These are phyloP conservation scores for Pseudovirgaria hyperparasitica DNA, from an alignment of 2,329 filamentous ascomycete species.

Conservation along the genomic window DNA sequence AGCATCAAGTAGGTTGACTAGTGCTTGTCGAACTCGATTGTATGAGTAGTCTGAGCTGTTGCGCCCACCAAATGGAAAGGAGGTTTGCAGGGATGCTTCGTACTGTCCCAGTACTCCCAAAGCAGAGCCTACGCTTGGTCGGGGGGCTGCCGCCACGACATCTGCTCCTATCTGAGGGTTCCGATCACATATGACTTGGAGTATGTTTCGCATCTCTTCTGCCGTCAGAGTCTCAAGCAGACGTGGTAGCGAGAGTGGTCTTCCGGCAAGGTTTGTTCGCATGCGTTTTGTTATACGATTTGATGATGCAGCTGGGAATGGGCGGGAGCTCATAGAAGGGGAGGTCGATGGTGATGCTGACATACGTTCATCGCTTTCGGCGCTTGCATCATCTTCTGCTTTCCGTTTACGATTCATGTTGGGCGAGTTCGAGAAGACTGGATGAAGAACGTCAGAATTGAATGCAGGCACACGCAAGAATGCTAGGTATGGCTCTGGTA, in stretches of 20 bases:
- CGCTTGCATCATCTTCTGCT: conserved; percentile 54
- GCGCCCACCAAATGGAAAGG: conserved; percentile 77
- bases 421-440: conserved; percentile 24
- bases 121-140: conserved; percentile 72
- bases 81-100: conserved; percentile 60
- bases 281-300: conserved; percentile 55
- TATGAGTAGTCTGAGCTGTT: conserved; percentile 86
- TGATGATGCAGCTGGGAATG: conserved; percentile 38
- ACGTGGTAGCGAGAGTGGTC: conserved; percentile 54
- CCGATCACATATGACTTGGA: conserved; percentile 84
- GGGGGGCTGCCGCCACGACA: conserved; percentile 69
- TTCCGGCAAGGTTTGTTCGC: conserved; percentile 55
- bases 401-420: conserved; percentile 65
- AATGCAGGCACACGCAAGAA: conserved; percentile 5
- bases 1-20: conserved; percentile 73
- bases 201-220: conserved; percentile 67
- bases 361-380: conserved; percentile 68
- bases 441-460: conserved; percentile 12
- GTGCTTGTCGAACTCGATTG: conserved; percentile 73
- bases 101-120: conserved; percentile 73
- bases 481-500: conserved; percentile 5
- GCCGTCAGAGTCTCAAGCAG: conserved; percentile 90
- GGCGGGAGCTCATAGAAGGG: conserved; percentile 58
- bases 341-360: conserved; percentile 76
- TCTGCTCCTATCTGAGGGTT: conserved; percentile 79